Base-by-base conservation (phyloP, 352 stramenopile species). In the Peronosclerospora sorghi region DNA sequence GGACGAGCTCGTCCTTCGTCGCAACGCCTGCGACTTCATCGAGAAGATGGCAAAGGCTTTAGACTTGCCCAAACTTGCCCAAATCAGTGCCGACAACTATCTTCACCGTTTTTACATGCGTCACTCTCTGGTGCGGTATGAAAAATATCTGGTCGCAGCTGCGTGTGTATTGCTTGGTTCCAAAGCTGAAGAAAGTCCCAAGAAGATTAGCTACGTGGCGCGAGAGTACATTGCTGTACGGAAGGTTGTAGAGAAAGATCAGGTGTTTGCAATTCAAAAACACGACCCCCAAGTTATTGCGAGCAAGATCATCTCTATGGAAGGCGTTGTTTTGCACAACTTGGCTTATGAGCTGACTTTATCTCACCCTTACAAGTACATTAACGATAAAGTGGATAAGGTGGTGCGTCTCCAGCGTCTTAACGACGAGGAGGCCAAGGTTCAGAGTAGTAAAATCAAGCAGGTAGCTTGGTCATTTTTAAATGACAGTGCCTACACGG, bases 81-180 rank as follows among this genome's bases (percentile, higher is more conserved):
- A 88, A 41, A 83, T 85, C 48, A 91, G 72, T 32, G 83, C 78
- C 15, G 68, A 83, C 59, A 85, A 86, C 35, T 95, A 79, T 37
- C 73, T 95, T n/a, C 83, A 95, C 45, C 70, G 81, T 20, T 95
- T 95, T 52, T 92, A 72, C 57, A 86, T 84, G 65, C 69, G 75
- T 2, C 78, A 92, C 58, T 88, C 78, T 15, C 62, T 93, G 28
- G 72, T 87, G 26, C 69, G 73, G 14, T 86, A 93, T 54, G 81
- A 95, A 56, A 83, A 85, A 51, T 93, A 77, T 50, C 37, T 87
- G n/a, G 74, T 92, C 7, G 76, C 74, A 5, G 77, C 74, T 2
- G 74, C 83, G 1, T 93, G 81, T 15, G 71, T 95, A 34, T 59
- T 95, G 10, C 58, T 93, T 2, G 81, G 67, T 15, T 83, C 74